Evolutionary conservation across 345 rosid species (phyloP).

Genomic region (thale cress (Arabidopsis thaliana)): TAIR10.1 NC_003070.9:2232501-2233000

Average conservation of each 20-base stretch:
- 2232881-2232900: conserved; percentile 66
- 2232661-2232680: conserved; percentile 7
- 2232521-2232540: conserved; percentile 36
- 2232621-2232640: too few relatives aligned
- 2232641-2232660: too few relatives aligned
- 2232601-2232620: neutral
- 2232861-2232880: conserved; percentile 47
- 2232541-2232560: neutral
- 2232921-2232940: neutral
- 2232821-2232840: conserved; percentile 42
- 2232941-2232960: neutral
- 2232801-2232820: conserved; percentile 38
- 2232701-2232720: conserved; percentile 49
- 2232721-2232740: conserved; percentile 49
- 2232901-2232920: neutral
- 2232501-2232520: conserved; percentile 47
- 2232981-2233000: neutral
- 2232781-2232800: conserved; percentile 56
- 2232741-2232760: conserved; percentile 5
- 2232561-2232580: neutral
- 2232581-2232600: conserved; percentile 34
- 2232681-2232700: conserved; percentile 43
- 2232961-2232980: neutral
- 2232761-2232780: conserved; percentile 49
- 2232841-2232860: conserved; percentile 30